Base-by-base conservation (phyloP, 768 basidiomycete species). In the Calocera viscosa region DNA sequence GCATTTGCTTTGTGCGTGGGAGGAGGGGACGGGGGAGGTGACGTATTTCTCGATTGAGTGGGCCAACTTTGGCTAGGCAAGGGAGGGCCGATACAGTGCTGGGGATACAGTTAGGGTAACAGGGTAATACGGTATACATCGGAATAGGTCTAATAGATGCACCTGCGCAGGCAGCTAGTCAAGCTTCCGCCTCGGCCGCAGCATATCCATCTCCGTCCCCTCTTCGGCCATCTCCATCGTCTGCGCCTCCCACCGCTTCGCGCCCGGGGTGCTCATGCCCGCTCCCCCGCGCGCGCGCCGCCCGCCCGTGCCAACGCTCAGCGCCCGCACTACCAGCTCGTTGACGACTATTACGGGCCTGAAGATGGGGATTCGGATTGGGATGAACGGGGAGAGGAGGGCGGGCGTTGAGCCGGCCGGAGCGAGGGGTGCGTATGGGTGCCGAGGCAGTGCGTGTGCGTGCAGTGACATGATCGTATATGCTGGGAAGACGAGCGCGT, bases 1-100 rank as follows among this genome's bases (percentile, higher is more conserved):
- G 0, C 94, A 97, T 75, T 77, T 98, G 33, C 77, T 98, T 1
- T 96, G 93, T 72, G 85, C 87, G 34, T 96, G 90, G 88, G 86
- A 95, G 72, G 87, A 90, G 38, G 81, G 80, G 64, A 84, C 79
- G 72, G 79, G 82, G 43, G 76, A 81, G 68, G 90, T 85, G 1
- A 83, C 86, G 0, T 91, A 90, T 77, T 81, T 88, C 66, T 89
- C 88, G 63, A 82, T 94, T 67, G 91, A 93, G 77, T 94, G 92
- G 92, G 89, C 91, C 35, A 89, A 90, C 12, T 94, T 94, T 72
- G 92, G 92, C 70, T 89, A 73, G 79, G 30, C 35, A 38, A 38
- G 35, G 35, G 35, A 14, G 35, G 35, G 35, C 7, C 35, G n/a
- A n/a, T n/a, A n/a, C n/a, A n/a, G n/a, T n/a, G n/a, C n/a, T n/a